Base-by-base conservation (phyloP, 768 basidiomycete genomes). In the Clavulina sp. region DNA sequence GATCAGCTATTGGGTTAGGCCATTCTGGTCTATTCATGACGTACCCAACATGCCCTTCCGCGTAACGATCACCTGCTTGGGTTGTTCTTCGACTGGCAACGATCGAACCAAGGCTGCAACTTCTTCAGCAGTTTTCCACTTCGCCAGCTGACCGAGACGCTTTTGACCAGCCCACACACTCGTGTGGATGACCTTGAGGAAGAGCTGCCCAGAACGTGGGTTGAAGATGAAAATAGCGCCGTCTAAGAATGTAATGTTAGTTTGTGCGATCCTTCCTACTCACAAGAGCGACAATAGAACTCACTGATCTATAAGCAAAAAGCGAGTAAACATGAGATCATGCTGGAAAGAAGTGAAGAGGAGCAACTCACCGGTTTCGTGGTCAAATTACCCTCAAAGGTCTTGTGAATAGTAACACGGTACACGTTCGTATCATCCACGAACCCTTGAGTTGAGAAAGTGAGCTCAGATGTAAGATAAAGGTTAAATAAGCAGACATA, bases 81-180 rank as follows among this genome's bases (percentile, higher is more conserved):
- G 95, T 65, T 99, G 95, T 68, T 99, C 95, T 71, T 99, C 95
- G 38, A 99, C 95, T n/a, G 95, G 95, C 13, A 97, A 69, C 29
- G 95, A 97, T 52, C 95, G 87, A 57, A 97, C 84, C 59, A 97
- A 68, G 0, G 95, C 95, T 32, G 95, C 95, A 6, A 97, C 95
- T 81, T 99, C 95, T 78, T 99, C 95, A 18, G 95, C 95, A 4
- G 93, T 96, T 70, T 95, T 95, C 92, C 95, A 97, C 69, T 97
- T 99, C 33, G 95, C 95, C 48, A 97, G 75, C 67, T 99, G 95
- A 52, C 95, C 95, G 47, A 99, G 78, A 81, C 95, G 95, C 67
- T 99, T 99, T 67, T 99, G 95, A 61, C 95, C 95, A 52, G 95
- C 95, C 95, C 95, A 99, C n/a, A 97, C 95, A 61, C 92, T 96